Evolutionary conservation across 2,329 filamentous ascomycete species (phyloP), one percentile per base, ranked within the genome.

Genomic region (Clonostachys byssicola): DNA sequence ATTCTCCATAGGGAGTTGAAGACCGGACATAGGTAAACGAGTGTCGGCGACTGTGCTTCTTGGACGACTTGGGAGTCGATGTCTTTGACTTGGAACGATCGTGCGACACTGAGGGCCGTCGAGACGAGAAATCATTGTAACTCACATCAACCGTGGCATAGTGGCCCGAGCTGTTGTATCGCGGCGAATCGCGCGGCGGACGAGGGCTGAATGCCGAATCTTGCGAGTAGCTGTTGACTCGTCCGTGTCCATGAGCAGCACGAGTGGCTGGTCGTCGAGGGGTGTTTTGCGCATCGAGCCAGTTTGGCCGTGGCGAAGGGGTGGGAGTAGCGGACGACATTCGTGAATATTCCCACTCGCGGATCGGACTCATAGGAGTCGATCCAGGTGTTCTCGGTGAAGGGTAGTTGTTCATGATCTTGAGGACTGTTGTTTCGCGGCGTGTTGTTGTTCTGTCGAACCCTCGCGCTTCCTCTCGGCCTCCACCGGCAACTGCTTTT

Each of bases 121-220:
- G 67, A 61, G 65, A 68, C 61, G 68, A 74, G 65, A 70, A 74
- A 66, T 67, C 60, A 67, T 76, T 76, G 59, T 67, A 66, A 83
- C 79, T 83, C 79, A 83, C 79, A 81, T 82, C 79, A 70, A 77
- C 78, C 68, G 79, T 81, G 69, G 77, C 78, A 72, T 83, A 83
- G 61, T 79, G 71, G 64, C 79, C 79, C 61, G 72, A 74, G 73
- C 78, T 82, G 63, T 76, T 81, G 71, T 79, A 83, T 57, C 79
- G 75, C 52, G 79, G 79, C 52, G 79, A 83, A 60, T 80, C 78
- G 50, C 72, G 69, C 39, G 70, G 73, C 49, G 69, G 71, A 57
- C 70, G 71, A 49, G 66, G 74, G 55, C 65, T 73, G 62, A 59
- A 62, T 45, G 57, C 57, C 48, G 54, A 56, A 50, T 56, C 52